Evolutionary conservation across 176 grass and related monocot species (phyloP).

Genomic region (Phyllostachys edulis): DNA sequence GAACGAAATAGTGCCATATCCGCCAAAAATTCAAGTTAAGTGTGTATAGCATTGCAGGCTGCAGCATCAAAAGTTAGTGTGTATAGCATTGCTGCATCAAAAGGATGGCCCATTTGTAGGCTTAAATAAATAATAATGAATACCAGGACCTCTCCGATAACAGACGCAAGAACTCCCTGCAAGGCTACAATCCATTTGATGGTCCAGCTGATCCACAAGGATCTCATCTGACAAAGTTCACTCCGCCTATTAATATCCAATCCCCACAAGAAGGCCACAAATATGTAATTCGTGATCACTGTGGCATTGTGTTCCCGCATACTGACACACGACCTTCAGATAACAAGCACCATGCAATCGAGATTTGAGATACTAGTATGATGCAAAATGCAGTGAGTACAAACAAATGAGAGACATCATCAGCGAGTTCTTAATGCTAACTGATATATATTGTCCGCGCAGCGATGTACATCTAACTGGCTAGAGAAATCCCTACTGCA

Average conservation of each 20-base stretch:
- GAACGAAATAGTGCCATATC: no score
- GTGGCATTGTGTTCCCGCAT: background rate
- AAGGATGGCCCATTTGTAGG: background rate
- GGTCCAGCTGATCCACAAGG: slow-evolving; percentile 10
- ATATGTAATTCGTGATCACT: background rate
- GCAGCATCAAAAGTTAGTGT: no score
- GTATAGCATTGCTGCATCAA: no score
- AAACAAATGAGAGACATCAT: background rate
- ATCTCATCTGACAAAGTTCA: background rate
- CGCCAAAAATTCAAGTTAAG: no score
- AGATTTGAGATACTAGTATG: background rate
- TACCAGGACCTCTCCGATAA: background rate
- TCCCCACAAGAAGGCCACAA: background rate
- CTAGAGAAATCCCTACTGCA: slow-evolving; percentile 8
- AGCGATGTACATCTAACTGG: slow-evolving; percentile 14
- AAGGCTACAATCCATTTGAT: background rate
- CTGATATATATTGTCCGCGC: slow-evolving; percentile 25
- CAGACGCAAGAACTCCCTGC: background rate
- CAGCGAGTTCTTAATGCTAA: slow-evolving; percentile 19
- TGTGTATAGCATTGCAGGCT: no score
- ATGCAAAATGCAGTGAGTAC: slow-evolving; percentile 20
- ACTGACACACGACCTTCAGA: background rate
- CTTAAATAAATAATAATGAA: background rate
- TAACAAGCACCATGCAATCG: background rate
- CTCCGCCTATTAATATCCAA: background rate